Evolutionary conservation across 306 rosid genomes (phyloP), one percentile per base, ranked within the genome.

Genomic region (Leucaena leucocephala): DNA sequence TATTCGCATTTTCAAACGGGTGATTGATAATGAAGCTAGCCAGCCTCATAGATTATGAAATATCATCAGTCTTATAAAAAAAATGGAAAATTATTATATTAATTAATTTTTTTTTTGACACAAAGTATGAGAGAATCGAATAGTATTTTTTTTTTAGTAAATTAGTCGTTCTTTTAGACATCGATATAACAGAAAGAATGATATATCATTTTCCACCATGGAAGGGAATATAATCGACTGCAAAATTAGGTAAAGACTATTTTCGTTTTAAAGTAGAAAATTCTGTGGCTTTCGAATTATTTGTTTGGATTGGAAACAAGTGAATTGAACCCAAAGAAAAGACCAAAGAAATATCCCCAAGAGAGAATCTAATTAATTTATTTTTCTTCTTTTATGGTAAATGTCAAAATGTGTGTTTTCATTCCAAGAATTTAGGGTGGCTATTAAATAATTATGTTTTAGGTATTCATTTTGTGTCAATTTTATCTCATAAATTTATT

Each of bases 221-320:
- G 65, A 81, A 83, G 59, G 81, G 86, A 80, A 83, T 75, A 83
- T 74, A 71, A 76, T 68, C 71, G 27, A 16, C 55, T 66, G 34
- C 43, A 68, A 63, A 46, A 36, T 45, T 64, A 55, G 82, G 35
- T 17, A 84, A 52, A 85, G 69, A 72, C 72, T 88, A 85, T 88
- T 80, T 90, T 75, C 79, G 69, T 19, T n/a, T 63, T 61, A 68
- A 83, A 65, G 81, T 40, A 54, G 65, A 72, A 27, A 38, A 19
- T 76, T 72, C 45, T 75, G 66, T 75, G 57, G 19, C 71, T 33
- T 82, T 77, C 19, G 75, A 68, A 68, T 57, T 58, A 15, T 59
- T 59, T 17, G 17, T 59, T 27, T 22, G 39, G 34, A 55, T 4
- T 55, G 11, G 36, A 58, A 58, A 15, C 15, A 22, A 22, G 4